Evolutionary conservation across 345 rosid genomes (phyloP), one percentile per base, ranked within the genome.

Genomic region (Sonneratia alba): DNA sequence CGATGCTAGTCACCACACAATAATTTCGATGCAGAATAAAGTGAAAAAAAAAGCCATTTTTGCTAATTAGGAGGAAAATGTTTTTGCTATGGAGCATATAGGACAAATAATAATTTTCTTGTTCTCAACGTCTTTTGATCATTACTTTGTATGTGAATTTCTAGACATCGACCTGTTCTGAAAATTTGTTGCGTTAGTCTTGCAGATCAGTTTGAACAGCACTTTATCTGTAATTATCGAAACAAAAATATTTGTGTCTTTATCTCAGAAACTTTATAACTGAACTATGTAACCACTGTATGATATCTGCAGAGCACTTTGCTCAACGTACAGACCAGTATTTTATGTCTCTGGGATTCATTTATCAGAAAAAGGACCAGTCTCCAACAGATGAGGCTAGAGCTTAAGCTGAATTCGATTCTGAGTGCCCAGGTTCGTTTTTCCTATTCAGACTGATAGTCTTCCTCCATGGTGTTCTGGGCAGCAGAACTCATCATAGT

Each of bases 341-440:
- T 87, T 59, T 78, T 82, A 79, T 78, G 76, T 64, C 83, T 92
- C 72, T 83, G 91, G 85, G 91, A 87, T 75, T 84, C 87, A 67
- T 87, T 96, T 67, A 82, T 81, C 64, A 79, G 81, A 76, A 90
- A 91, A 81, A 86, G 87, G 78, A 84, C 82, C 75, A 75, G 76
- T 79, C 83, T 96, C 66, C 94, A 89, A 73, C 89, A 81, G 84
- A 81, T 85, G 79, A 84, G 78, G 80, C 84, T 86, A 78, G 91
- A 88, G 85, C 85, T 92, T 65, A 91, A 88, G 86, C 86, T 96
- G 76, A 86, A 78, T 79, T 77, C 86, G 19, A 73, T 92, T 77
- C 73, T 96, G 77, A 84, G 78, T 73, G 71, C 79, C 70, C 99
- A 96, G 76, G 99, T 92, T 15, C 4, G 66, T 62, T 62, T 10